Percentiles rank a stretch among this genome's conserved stretches.
Conservation (phyloP, 805 yeast species). For the Saturnispora dispora region DNA sequence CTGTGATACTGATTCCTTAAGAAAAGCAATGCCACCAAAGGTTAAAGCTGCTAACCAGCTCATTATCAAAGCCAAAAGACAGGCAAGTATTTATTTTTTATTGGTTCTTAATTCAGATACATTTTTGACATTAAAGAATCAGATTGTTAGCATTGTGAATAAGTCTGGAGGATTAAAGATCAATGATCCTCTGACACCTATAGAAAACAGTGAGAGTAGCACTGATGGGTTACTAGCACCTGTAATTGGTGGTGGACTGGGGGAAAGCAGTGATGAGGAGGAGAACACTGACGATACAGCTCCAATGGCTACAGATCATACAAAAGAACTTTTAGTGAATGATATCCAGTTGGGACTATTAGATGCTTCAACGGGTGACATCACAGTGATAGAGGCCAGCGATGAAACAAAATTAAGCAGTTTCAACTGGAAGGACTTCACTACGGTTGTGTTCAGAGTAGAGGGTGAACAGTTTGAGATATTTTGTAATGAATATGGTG, state of each 20-base stretch:
- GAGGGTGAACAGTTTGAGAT: slow-evolving; percentile 30
- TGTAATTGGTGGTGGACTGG: slow-evolving; percentile 15
- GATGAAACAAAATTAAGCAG: slow-evolving; percentile 24
- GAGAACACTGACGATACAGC: slow-evolving; percentile 16
- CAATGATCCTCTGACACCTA: slow-evolving; percentile 21
- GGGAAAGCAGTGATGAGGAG: slow-evolving; percentile 28
- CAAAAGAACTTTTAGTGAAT: slow-evolving; percentile 16
- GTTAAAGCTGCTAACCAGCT: slow-evolving; percentile 15
- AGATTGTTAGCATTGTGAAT: slow-evolving; percentile 33
- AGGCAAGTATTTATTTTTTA: slow-evolving; percentile 28
- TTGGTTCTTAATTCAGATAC: slow-evolving; percentile 19
- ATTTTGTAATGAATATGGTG: slow-evolving; percentile 6
- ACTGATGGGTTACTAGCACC: slow-evolving; percentile 33
- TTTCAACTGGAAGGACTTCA: slow-evolving; percentile 32
- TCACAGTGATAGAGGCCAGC: slow-evolving; percentile 18
- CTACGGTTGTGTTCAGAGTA: slow-evolving; percentile 33
- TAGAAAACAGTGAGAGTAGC: slow-evolving; percentile 21
- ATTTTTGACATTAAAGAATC: slow-evolving; percentile 20
- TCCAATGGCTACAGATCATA: slow-evolving; percentile 14
- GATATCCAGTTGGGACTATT: slow-evolving; percentile 35
- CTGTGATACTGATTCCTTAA: background rate
- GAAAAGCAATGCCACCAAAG: slow-evolving; percentile 21
- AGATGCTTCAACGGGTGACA: slow-evolving; percentile 23
- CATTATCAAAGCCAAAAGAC: slow-evolving; percentile 28
- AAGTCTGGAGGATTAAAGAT: slow-evolving; percentile 40